Conservation (phyloP, 345 rosid genomes). For the Linum tenue region DNA sequence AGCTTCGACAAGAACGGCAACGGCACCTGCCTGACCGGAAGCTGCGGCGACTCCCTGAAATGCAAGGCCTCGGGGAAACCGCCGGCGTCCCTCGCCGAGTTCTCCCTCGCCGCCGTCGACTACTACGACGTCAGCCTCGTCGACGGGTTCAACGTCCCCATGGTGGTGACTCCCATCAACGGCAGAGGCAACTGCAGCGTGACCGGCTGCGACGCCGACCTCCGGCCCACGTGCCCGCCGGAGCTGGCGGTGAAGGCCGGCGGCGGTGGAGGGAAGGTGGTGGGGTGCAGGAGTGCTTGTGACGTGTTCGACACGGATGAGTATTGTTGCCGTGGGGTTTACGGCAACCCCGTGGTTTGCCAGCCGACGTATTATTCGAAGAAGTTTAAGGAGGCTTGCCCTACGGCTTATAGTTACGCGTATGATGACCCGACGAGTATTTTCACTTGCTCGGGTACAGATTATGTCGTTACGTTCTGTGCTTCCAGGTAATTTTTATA, state of each 20-base stretch:
- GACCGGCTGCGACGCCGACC: not conserved
- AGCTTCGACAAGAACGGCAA: constrained; percentile 3
- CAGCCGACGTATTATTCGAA: constrained; percentile 2
- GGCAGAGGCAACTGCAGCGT: constrained; percentile 1
- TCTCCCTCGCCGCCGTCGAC: not conserved
- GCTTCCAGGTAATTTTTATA: not conserved
- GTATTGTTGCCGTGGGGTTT: constrained; percentile 1
- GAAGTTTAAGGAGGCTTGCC: constrained; percentile 4
- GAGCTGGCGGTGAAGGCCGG: not conserved
- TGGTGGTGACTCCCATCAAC: not conserved
- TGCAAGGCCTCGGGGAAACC: constrained; percentile 1
- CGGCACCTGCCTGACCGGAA: not conserved
- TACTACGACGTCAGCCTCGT: constrained; percentile 3
- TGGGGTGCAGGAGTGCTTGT: constrained; percentile 2
- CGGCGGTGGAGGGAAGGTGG: not conserved
- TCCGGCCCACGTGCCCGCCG: not conserved
- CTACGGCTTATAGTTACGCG: constrained; percentile 3
- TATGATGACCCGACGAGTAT: constrained; percentile 2
- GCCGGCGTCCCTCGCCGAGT: not conserved
- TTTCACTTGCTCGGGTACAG: constrained; percentile 1
- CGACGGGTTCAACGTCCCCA: constrained; percentile 1
- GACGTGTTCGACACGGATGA: constrained; percentile 5
- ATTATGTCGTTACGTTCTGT: constrained; percentile 3
- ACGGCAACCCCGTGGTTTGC: constrained; percentile 1
- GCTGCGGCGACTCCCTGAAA: not conserved